Percentiles rank a stretch among this genome's conserved stretches.
Conservation (phyloP, 768 basidiomycete species). For the Leccinum olivaceopallidum region DNA sequence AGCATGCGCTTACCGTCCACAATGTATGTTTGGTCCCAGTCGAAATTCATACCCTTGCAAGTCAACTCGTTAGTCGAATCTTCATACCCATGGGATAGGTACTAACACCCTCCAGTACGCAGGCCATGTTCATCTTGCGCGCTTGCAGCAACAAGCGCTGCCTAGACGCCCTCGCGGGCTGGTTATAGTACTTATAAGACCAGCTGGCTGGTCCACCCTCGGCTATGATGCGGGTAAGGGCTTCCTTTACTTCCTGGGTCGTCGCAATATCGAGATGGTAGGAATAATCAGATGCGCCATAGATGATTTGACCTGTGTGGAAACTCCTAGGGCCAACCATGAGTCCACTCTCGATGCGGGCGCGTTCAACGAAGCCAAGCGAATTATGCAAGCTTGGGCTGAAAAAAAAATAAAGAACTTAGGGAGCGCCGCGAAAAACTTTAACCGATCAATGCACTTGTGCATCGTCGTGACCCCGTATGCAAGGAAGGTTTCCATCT, state of each 20-base stretch:
- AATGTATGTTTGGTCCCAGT: conserved; percentile 80
- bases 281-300: conserved; percentile 47
- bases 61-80: not conserved
- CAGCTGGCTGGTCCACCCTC: conserved; percentile 71
- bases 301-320: conserved; percentile 64
- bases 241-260: conserved; percentile 61
- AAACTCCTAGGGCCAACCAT: conserved; percentile 73
- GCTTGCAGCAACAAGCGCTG: conserved; percentile 65
- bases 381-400: conserved; percentile 69
- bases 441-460: conserved; percentile 47
- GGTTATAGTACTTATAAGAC: conserved; percentile 79
- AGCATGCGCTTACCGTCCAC: conserved; percentile 56
- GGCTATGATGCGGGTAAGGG: conserved; percentile 65
- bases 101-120: conserved; percentile 67
- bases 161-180: conserved; percentile 69
- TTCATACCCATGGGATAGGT: not conserved
- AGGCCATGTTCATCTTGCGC: conserved; percentile 63
- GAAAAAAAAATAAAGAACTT: not conserved
- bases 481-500: conserved; percentile 71
- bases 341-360: conserved; percentile 65
- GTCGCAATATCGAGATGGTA: conserved; percentile 68
- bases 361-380: conserved; percentile 63
- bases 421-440: not conserved
- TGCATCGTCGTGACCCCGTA: conserved; percentile 78
- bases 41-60: conserved; percentile 64